Conservation (phyloP, 257 asterid genomes). For the Lantana camara region DNA sequence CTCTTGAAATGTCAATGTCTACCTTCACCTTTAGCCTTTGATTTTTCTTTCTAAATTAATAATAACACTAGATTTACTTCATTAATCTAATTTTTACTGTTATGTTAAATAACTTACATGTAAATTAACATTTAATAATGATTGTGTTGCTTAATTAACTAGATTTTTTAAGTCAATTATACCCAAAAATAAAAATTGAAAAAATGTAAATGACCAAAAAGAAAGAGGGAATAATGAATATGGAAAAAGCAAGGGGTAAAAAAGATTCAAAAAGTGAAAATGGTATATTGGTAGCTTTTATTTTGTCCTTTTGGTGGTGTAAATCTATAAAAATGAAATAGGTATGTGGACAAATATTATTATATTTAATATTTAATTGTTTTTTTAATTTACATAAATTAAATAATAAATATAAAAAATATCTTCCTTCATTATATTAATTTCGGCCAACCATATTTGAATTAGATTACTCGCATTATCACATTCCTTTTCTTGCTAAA, state of each 20-base stretch:
- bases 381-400: background rate
- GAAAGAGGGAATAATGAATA: background rate
- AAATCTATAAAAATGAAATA: background rate
- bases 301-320: conserved; percentile 13
- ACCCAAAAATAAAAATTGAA: background rate
- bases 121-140: no score
- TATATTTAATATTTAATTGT: no score
- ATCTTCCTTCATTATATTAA: no score
- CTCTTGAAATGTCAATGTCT: no score
- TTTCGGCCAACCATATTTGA: no score
- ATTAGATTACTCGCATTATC: no score
- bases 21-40: no score
- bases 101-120: background rate
- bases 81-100: no score
- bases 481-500: background rate
- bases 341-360: background rate
- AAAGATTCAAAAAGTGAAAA: background rate
- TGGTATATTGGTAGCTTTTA: conserved; percentile 3
- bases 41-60: no score
- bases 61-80: no score
- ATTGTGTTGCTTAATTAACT: background rate
- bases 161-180: background rate
- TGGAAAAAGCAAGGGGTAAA: background rate
- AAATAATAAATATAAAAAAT: no score
- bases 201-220: background rate